Evolutionary conservation across 495 filamentous ascomycete genomes (phyloP).

Genomic region (Neurospora hispaniola): DNA sequence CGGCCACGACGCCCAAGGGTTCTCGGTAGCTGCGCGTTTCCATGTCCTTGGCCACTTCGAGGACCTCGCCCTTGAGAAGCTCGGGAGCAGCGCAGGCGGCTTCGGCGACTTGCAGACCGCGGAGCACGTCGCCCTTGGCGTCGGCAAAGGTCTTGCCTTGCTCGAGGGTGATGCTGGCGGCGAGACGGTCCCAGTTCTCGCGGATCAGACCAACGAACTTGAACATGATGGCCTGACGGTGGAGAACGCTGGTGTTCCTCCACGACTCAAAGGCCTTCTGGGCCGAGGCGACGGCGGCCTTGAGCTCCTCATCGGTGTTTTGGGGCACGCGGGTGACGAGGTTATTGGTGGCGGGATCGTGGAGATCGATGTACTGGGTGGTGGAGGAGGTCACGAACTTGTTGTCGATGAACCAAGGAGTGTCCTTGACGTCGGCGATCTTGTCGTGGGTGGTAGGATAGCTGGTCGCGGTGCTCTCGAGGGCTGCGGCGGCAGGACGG

Average conservation of each 20-base stretch:
- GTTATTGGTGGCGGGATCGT: constrained; percentile 96
- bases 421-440: constrained; percentile 65
- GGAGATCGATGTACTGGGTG: constrained; percentile 76
- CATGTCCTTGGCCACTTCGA: constrained; percentile 99
- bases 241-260: constrained; percentile 73
- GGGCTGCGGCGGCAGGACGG: constrained; percentile 32
- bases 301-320: constrained; percentile 80
- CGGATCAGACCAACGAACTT: constrained; percentile 84
- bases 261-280: constrained; percentile 84
- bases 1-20: constrained; percentile 87
- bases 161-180: constrained; percentile 91
- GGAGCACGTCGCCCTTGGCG: constrained; percentile 87
- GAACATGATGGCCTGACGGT: constrained; percentile 94
- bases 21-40: constrained; percentile 90
- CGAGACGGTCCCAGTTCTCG: constrained; percentile 90
- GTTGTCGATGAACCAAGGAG: constrained; percentile 88
- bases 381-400: constrained; percentile 69
- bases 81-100: constrained; percentile 91
- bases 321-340: constrained; percentile 97
- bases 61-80: constrained; percentile 83
- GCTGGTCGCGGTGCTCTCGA: constrained; percentile 51
- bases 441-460: constrained; percentile 78
- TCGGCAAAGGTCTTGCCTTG: constrained; percentile 98
- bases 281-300: constrained; percentile 78
- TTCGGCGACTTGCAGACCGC: constrained; percentile 94